A percentile compares a stretch with the other conserved stretches of the same genome.
Evolutionary conservation across 139 green algal genomes (phyloP).

Genomic region (Volvox africanus): DNA sequence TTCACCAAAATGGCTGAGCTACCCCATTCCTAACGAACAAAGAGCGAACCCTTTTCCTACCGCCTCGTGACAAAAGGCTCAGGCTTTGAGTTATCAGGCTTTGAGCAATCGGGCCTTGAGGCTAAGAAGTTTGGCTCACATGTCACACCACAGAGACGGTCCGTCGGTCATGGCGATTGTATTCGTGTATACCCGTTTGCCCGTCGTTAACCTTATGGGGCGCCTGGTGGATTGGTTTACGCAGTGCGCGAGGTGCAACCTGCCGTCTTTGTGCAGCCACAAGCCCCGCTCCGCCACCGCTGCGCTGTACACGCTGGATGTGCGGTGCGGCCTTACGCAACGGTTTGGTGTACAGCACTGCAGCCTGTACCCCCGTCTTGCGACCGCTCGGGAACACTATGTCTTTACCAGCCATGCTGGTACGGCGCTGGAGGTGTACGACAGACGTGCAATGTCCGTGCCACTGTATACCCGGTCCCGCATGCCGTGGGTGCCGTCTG

Average conservation of each 20-base stretch:
- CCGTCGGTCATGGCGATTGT: no score
- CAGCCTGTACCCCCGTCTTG: slow-evolving; percentile 59
- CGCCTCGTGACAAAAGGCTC: no score
- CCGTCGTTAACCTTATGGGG: no score
- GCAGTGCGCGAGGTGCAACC: background rate
- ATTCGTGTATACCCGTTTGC: no score
- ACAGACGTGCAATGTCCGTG: slow-evolving; percentile 48
- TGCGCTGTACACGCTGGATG: slow-evolving; percentile 28
- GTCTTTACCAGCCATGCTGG: slow-evolving; percentile 63
- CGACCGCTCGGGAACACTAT: slow-evolving; percentile 48
- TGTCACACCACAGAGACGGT: no score
- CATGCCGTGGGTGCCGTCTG: background rate
- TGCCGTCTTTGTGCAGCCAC: slow-evolving; percentile 62
- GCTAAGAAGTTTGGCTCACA: no score
- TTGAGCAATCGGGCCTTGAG: no score
- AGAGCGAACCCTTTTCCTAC: no score
- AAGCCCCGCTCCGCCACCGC: slow-evolving; percentile 50
- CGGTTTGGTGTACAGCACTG: slow-evolving; percentile 60
- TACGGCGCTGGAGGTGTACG: slow-evolving; percentile 52
- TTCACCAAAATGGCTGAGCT: no score
- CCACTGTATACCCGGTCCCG: background rate
- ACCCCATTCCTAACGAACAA: no score
- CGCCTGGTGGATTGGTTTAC: no score
- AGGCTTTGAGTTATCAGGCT: no score
- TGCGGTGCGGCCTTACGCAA: slow-evolving; percentile 50